Percentiles rank a stretch among this genome's conserved stretches.
Evolutionary conservation across 345 rosid species (phyloP).

Genomic region (Rhodamnia rubescens): DNA sequence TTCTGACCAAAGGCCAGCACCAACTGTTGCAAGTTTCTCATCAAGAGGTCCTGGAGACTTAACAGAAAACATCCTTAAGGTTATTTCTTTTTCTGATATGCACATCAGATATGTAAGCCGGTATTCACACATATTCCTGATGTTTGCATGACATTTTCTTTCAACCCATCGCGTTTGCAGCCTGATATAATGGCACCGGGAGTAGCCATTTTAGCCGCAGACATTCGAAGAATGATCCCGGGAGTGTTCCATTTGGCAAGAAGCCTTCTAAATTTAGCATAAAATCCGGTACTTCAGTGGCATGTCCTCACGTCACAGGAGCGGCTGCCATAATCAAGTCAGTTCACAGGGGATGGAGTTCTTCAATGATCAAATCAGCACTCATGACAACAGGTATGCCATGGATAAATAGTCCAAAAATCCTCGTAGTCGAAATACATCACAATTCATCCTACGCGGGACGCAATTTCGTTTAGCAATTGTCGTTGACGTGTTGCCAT

Average conservation of each 20-base stretch:
- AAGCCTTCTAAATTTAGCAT: constrained; percentile 28
- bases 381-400: constrained; percentile 63
- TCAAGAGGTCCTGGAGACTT: constrained; percentile 65
- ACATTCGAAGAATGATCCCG: constrained; percentile 17
- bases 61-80: constrained; percentile 79
- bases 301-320: constrained; percentile 82
- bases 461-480: neutral
- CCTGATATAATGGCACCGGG: constrained; percentile 90
- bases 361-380: constrained; percentile 71
- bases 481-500: neutral
- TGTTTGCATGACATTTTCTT: neutral
- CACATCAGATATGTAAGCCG: neutral
- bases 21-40: constrained; percentile 67
- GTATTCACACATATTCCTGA: neutral
- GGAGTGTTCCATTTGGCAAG: constrained; percentile 13
- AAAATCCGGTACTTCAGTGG: constrained; percentile 78
- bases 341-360: constrained; percentile 37
- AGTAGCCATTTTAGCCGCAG: constrained; percentile 63
- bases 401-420: neutral
- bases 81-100: constrained; percentile 1
- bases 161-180: constrained; percentile 8
- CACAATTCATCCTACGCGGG: neutral
- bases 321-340: constrained; percentile 59
- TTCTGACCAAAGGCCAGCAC: constrained; percentile 46
- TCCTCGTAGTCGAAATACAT: neutral